Conservation (phyloP, 1,284 basidiomycete genomes). For the Tetrapyrgos nigripes region DNA sequence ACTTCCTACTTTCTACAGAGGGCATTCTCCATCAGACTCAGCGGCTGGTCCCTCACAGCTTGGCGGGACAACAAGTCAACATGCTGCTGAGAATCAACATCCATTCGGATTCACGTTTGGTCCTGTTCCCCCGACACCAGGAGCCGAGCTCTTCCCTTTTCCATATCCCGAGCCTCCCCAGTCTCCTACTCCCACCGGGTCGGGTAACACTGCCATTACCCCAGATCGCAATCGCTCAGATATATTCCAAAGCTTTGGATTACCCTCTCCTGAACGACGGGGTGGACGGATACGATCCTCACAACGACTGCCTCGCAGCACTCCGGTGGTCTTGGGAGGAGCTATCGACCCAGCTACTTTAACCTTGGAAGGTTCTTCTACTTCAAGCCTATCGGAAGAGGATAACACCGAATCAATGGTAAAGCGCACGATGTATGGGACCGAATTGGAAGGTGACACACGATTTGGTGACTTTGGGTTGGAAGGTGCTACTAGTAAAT, state of each 20-base stretch:
- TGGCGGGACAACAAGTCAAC: conserved; percentile 47
- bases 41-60: conserved; percentile 27
- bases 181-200: conserved; percentile 66
- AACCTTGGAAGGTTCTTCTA: conserved; percentile 32
- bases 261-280: conserved; percentile 45
- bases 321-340: conserved; percentile 7
- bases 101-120: conserved; percentile 61
- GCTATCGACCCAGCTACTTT: conserved; percentile 47
- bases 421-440: conserved; percentile 81
- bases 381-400: conserved; percentile 28
- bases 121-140: conserved; percentile 60
- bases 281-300: conserved; percentile 27
- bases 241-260: conserved; percentile 49
- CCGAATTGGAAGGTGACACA: conserved; percentile 75
- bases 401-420: conserved; percentile 35
- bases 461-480: conserved; percentile 84
- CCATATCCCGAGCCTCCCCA: conserved; percentile 72
- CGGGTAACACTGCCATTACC: conserved; percentile 30
- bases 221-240: conserved; percentile 43
- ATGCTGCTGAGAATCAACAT: conserved; percentile 58
- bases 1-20: conserved; percentile 57
- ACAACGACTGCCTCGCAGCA: conserved; percentile 23
- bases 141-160: conserved; percentile 48
- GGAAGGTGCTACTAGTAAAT: conserved; percentile 72
- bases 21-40: conserved; percentile 35